phyloP scores from a whole-genome alignment of 495 filamentous ascomycete genomes.

The Penicillium crystallinum region DNA sequence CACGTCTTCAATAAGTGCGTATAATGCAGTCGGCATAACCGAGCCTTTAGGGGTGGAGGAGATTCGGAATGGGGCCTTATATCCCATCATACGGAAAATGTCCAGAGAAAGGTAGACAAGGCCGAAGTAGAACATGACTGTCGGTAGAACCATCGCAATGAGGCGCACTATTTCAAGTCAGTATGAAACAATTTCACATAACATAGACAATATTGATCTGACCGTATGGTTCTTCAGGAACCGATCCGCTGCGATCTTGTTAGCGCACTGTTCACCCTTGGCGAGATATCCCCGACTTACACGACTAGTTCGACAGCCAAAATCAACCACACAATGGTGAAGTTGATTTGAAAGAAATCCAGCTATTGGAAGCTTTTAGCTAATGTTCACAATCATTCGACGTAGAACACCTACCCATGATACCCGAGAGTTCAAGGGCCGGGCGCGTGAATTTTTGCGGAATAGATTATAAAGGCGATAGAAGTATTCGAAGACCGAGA shows the following conservation, averaged over 20 bases:
- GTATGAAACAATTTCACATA: constrained; percentile 15
- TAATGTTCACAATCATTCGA: background rate
- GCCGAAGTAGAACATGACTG: constrained; percentile 56
- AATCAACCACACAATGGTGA: constrained; percentile 49
- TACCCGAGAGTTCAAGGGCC: constrained; percentile 48
- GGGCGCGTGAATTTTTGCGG: constrained; percentile 44
- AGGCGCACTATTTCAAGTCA: constrained; percentile 44
- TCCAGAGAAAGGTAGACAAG: constrained; percentile 49
- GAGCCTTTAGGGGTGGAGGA: constrained; percentile 67
- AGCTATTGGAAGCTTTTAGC: constrained; percentile 30
- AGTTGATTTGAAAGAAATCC: constrained; percentile 61
- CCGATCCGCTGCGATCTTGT: constrained; percentile 35
- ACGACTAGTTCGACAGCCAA: constrained; percentile 51
- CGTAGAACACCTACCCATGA: constrained; percentile 38
- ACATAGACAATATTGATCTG: constrained; percentile 6
- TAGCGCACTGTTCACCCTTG: constrained; percentile 11
- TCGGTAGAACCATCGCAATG: constrained; percentile 56
- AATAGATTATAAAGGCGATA: constrained; percentile 42
- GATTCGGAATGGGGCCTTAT: constrained; percentile 61
- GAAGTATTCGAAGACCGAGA: constrained; percentile 58
- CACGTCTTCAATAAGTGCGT: constrained; percentile 75
- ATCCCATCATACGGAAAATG: constrained; percentile 36
- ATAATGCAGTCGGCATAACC: constrained; percentile 62
- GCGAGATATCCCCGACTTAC: constrained; percentile 24
- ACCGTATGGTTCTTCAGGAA: constrained; percentile 36